These are phyloP conservation scores for Westerdykella ornata DNA, from an alignment of 2,329 filamentous ascomycete species.

Conservation along the genomic window DNA sequence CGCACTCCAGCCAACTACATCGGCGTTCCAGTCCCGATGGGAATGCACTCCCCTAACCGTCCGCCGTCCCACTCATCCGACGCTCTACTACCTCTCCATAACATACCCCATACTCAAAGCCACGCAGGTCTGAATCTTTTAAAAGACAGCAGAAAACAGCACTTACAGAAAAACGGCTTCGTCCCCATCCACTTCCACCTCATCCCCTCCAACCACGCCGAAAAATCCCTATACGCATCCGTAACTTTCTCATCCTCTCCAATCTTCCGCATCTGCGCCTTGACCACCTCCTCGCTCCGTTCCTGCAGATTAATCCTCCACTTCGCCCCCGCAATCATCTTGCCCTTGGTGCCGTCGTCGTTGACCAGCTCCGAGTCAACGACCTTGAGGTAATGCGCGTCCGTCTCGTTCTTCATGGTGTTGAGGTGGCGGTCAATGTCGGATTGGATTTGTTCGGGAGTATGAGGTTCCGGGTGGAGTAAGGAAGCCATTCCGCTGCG, in stretches of 20 bases:
- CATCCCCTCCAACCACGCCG: slow-evolving; percentile 18
- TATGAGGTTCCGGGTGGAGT: slow-evolving; percentile 15
- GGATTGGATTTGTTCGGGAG: slow-evolving; percentile 15
- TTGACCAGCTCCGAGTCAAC: slow-evolving; percentile 26
- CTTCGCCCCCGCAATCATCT: slow-evolving; percentile 32
- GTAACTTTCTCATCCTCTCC: slow-evolving; percentile 18
- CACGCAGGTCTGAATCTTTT: too few species aligned
- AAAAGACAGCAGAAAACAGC: neutral
- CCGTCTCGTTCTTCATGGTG: slow-evolving; percentile 19
- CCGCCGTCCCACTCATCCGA: too few species aligned
- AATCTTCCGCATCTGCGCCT: slow-evolving; percentile 2
- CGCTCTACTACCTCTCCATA: too few species aligned
- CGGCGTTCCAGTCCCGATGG: too few species aligned
- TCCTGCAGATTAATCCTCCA: slow-evolving; percentile 33
- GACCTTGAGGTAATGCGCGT: slow-evolving; percentile 27
- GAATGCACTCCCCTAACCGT: too few species aligned
- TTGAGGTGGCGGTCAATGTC: slow-evolving; percentile 22
- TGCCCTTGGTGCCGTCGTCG: slow-evolving; percentile 5
- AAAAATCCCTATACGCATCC: slow-evolving; percentile 22
- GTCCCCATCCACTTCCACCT: slow-evolving; percentile 29
- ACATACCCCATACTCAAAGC: too few species aligned
- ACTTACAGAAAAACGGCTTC: slow-evolving; percentile 32
- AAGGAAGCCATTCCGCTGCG: slow-evolving; percentile 17
- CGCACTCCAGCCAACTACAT: too few species aligned
- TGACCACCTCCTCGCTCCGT: slow-evolving; percentile 27